Evolutionary conservation across 1,284 basidiomycete species (phyloP), one percentile per base, ranked within the genome.

Genomic region (Porodaedalea pini): DNA sequence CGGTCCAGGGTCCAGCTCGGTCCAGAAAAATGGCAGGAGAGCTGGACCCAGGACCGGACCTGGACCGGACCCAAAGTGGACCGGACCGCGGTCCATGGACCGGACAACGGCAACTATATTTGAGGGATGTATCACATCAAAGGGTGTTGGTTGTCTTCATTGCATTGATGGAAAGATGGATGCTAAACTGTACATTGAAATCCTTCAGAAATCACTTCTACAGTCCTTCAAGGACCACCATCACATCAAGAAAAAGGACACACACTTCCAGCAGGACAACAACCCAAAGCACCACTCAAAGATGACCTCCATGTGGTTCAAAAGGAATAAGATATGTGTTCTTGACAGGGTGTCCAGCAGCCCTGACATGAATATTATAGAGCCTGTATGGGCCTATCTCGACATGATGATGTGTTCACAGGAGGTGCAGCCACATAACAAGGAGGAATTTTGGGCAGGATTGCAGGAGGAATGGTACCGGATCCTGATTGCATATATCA

Each of bases 281-380:
- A 68, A 74, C 61, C 67, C 61, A 6, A 50, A 50, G 37, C 47
- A 56, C 31, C 6, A n/a, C 10, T 49, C 54, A 25, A 49, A 65
- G 31, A n/a, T 61, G 6, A 66, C 66, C 2, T 21, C 54, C 21
- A 36, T 56, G 0, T 75, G 71, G 72, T 71, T 77, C 50, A 15
- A 61, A 13, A 53, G 69, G 7, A 57, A 74, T 32, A 27, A 67
- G 31, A 63, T 75, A 40, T 34, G 63, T 44, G 13, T 66, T 1
- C 61, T 76, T 4, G 51, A 49, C 1, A 75, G 73, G 74, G 68
- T 71, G 15, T 61, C 72, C 2, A 59, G 62, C 25, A 67, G 63
- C 43, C 73, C 72, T n/a, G 70, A 77, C 65, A 67, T 74, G 56
- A 74, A 72, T 61, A 66, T 69, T 37, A 72, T 73, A 4, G 69